Base-by-base conservation (phyloP, 345 rosid species). In the Excoecaria cochinchinensis region DNA sequence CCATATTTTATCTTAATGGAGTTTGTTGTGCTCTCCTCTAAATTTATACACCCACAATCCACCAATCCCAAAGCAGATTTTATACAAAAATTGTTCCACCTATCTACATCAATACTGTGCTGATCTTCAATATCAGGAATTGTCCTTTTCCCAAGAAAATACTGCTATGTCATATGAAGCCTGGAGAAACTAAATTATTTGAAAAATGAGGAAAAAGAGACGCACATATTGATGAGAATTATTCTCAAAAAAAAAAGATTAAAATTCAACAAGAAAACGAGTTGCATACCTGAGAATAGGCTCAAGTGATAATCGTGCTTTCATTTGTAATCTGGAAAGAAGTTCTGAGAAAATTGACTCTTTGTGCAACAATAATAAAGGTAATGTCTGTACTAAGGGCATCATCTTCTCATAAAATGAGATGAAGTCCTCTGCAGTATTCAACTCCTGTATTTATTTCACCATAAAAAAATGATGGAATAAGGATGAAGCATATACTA, bases 371-470 rank as follows among this genome's bases (percentile, higher is more conserved):
- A 89, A 69, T 66, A 95, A 78, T 83, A 87, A 80, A 16, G 90
- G 87, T 65, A 90, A 82, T 42, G 85, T 91, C 80, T 91, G 97
- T 48, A 91, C 95, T 74, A 82, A 67, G 36, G 97, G 97, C 77
- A 86, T 78, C 67, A 86, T 87, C 84, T 91, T 91, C 84, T 85
- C 95, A 21, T 90, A 93, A 77, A 87, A 85, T 12, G 91, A 87
- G 80, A 95, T 93, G 80, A 92, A 95, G 77, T 91, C 97, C 81
- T 90, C 94, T 0, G 97, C 94, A 0, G 99, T 92, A 84, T 93
- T 95, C 78, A 91, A 79, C 72, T 95, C 99, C 98, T 92, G 85
- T 74, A 84, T 69, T 78, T 19, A 39, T 25, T 25, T 55, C 14
- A 69, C 76, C 58, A 69, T 31, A 73, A 71, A 67, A 67, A 65